These are phyloP conservation scores for Colletotrichum sp. DNA, from an alignment of 2,329 filamentous ascomycete genomes.

Conservation along the genomic window DNA sequence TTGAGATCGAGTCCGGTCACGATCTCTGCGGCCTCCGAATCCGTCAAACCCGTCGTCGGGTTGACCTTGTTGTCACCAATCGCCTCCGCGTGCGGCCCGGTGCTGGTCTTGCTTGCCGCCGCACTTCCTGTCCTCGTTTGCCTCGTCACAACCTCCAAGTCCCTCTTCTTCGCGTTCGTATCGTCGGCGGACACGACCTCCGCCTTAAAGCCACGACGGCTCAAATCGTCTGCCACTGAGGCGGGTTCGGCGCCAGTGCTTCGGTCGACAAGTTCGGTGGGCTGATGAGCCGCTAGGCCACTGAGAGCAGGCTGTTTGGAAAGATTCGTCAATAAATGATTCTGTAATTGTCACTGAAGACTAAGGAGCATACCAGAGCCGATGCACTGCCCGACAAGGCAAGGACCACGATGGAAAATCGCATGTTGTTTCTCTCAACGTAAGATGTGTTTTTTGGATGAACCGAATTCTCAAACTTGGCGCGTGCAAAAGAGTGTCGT, in stretches of 20 bases:
- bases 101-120: not conserved
- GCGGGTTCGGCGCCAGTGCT: not conserved
- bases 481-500: slow-evolving; percentile 9
- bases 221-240: not conserved
- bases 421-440: not conserved
- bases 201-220: not conserved
- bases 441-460: not conserved
- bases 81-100: not conserved
- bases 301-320: not conserved
- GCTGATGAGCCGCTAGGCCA: not conserved
- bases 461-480: not conserved
- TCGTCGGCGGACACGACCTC: not conserved
- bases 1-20: slow-evolving; percentile 6
- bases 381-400: slow-evolving; percentile 11
- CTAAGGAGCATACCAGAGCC: not conserved
- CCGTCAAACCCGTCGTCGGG: slow-evolving; percentile 10
- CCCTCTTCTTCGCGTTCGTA: not conserved
- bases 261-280: not conserved
- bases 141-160: not conserved
- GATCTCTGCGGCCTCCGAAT: slow-evolving; percentile 15
- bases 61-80: slow-evolving; percentile 14
- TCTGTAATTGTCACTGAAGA: not conserved
- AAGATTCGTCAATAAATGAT: not conserved
- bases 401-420: slow-evolving; percentile 4
- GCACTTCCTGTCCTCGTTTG: not conserved